phyloP scores from a whole-genome alignment of 2,329 filamentous ascomycete species.

The Parastagonospora avenae region DNA sequence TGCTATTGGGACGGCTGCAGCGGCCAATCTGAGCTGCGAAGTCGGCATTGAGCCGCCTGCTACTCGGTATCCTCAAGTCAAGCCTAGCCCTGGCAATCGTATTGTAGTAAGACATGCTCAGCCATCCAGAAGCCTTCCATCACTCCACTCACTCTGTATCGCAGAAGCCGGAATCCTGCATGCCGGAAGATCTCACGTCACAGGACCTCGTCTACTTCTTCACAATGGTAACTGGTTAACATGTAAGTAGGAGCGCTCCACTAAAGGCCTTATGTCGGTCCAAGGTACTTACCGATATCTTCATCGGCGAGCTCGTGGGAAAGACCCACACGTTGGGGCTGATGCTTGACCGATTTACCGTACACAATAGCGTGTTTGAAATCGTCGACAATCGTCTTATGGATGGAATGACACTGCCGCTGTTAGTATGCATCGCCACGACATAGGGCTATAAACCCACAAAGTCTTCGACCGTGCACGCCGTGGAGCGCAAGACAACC shows the following conservation, averaged over 20 bases:
- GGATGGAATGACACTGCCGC: slow-evolving; percentile 88
- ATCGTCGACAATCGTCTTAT: slow-evolving; percentile 92
- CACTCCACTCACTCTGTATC: slow-evolving; percentile 30
- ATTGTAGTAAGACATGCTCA: slow-evolving; percentile 39
- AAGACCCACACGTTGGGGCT: slow-evolving; percentile 93
- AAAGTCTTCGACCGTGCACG: slow-evolving; percentile 95
- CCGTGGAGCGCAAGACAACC: slow-evolving; percentile 81
- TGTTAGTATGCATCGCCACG: slow-evolving; percentile 43
- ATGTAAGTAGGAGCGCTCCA: slow-evolving; percentile 28
- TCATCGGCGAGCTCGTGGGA: slow-evolving; percentile 92
- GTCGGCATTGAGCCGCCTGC: slow-evolving; percentile 33
- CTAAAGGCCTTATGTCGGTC: slow-evolving; percentile 6
- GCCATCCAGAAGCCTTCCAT: slow-evolving; percentile 33
- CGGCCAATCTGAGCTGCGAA: slow-evolving; percentile 40
- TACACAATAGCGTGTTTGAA: slow-evolving; percentile 97
- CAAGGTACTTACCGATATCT: slow-evolving; percentile 77
- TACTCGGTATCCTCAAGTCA: slow-evolving; percentile 38
- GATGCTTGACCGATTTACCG: slow-evolving; percentile 97
- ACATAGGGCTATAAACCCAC: slow-evolving; percentile 62
- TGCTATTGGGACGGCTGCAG: slow-evolving; percentile 38
- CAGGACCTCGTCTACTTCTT: slow-evolving; percentile 43
- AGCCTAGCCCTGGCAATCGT: slow-evolving; percentile 33
- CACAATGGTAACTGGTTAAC: slow-evolving; percentile 48
- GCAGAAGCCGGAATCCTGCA: slow-evolving; percentile 21
- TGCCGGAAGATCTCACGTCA: slow-evolving; percentile 25